A percentile compares a stretch with the other conserved stretches of the same genome.
Conservation (phyloP, 2,329 filamentous ascomycete species). For the Immersiporthe knoxdaviesiana region DNA sequence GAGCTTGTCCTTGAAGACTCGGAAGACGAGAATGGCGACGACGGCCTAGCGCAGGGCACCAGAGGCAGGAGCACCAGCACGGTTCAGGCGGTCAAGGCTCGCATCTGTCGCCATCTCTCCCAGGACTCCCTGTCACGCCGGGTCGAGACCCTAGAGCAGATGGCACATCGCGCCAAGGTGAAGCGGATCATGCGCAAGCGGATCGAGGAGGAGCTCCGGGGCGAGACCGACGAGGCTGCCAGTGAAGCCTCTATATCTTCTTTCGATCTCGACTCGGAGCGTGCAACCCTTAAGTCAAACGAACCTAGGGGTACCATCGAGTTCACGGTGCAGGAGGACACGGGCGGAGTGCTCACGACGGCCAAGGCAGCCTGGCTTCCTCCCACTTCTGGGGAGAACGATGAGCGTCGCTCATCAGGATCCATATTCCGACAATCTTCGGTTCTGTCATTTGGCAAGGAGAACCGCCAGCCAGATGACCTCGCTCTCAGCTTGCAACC, state of each 20-base stretch:
- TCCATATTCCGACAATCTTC: constrained; percentile 1
- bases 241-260: constrained; percentile 36
- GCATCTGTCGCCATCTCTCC: constrained; percentile 51
- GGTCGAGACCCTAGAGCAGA: constrained; percentile 55
- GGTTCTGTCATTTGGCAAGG: constrained; percentile 7
- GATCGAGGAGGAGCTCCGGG: constrained; percentile 61
- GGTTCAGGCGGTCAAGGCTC: constrained; percentile 50
- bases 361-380: background rate
- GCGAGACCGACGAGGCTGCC: constrained; percentile 44
- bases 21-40: constrained; percentile 48
- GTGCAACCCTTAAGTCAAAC: constrained; percentile 30
- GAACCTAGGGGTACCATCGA: constrained; percentile 56
- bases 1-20: constrained; percentile 45
- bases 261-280: constrained; percentile 35
- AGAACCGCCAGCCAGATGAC: constrained; percentile 2
- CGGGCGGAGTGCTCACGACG: background rate
- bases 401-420: constrained; percentile 7
- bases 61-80: constrained; percentile 43
- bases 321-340: constrained; percentile 41
- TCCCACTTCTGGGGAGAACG: constrained; percentile 18
- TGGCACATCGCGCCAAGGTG: constrained; percentile 59
- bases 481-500: constrained; percentile 11
- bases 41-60: constrained; percentile 35
- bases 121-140: constrained; percentile 46
- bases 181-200: constrained; percentile 58